Base-by-base conservation (phyloP, 202 grass and related monocot genomes). In the Brachypodium distachyon region DNA sequence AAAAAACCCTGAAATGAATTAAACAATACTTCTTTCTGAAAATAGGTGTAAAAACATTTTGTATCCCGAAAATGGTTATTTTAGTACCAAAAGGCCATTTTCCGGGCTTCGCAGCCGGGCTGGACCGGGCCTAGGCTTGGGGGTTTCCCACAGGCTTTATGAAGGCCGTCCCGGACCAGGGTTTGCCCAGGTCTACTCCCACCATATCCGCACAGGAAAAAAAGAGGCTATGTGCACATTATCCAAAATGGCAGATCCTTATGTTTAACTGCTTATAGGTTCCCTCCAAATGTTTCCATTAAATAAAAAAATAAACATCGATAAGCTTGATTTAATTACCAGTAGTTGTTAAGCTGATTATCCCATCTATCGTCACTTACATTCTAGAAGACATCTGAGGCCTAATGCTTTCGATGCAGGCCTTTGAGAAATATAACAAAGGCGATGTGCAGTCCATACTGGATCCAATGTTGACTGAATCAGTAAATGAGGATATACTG, bases 401-500 rank as follows among this genome's bases (percentile, higher is more conserved):
- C 26, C 6, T 89, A 22, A 57, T 77, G 49, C 49, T 76, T 79
- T 90, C 61, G 47, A 74, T 49, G 61, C 86, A 96, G 93, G 93
- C 90, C 17, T 93, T 92, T 38, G 67, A 83, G 43, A 96, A 86
- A 63, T 96, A 90, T 79, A 81, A 82, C 53, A 83, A 43, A 66
- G 89, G 90, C 4, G 40, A 67, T 23, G 64, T 82, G 40, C 85
- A 40, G 70, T 84, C 86, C 52, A 92, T 96, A 82, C 42, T 92
- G 82, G 93, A 96, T 71, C 90, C 87, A 47, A 75, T 88, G 93
- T 76, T 96, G 66, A 77, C 65, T 1, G 90, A 96, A 79, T 70
- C 75, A 41, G 81, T 93, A 81, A 73, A 86, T 9, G 87, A 93
- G 31, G 87, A 87, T 57, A 76, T 96, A 82, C 79, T 93, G 47